Percentiles rank a stretch among this genome's conserved stretches.
Evolutionary conservation across 1,284 basidiomycete species (phyloP).

Genomic region (Wallemia mellicola): DNA sequence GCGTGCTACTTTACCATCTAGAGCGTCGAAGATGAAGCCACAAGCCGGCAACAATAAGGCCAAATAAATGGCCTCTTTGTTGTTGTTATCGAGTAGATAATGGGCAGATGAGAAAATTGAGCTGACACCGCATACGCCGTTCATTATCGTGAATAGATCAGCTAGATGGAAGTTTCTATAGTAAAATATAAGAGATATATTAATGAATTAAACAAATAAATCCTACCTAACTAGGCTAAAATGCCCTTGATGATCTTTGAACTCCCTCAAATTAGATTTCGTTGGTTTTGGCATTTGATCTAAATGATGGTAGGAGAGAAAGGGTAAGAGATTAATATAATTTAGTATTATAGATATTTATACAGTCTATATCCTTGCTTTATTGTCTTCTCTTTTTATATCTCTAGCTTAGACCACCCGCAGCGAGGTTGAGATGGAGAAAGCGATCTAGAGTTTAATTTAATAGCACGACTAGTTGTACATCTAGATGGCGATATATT

Average conservation of each 20-base stretch:
- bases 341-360: no score
- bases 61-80: constrained; percentile 48
- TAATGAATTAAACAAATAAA: constrained; percentile 2
- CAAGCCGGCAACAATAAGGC: constrained; percentile 68
- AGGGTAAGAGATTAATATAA: neutral
- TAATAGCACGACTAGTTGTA: no score
- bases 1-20: constrained; percentile 90
- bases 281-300: neutral
- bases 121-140: constrained; percentile 90
- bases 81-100: constrained; percentile 44
- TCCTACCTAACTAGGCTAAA: constrained; percentile 73
- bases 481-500: no score
- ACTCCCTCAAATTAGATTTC: constrained; percentile 30
- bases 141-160: constrained; percentile 97
- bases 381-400: no score
- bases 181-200: neutral
- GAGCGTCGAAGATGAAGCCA: constrained; percentile 91
- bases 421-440: no score
- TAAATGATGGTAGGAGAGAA: neutral
- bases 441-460: no score
- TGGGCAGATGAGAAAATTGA: constrained; percentile 77
- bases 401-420: no score
- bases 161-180: constrained; percentile 84
- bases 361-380: no score
- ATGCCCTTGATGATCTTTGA: constrained; percentile 62